Evolutionary conservation across 2,329 filamentous ascomycete species (phyloP), one percentile per base, ranked within the genome.

Genomic region (Trichoderma oligosporum): DNA sequence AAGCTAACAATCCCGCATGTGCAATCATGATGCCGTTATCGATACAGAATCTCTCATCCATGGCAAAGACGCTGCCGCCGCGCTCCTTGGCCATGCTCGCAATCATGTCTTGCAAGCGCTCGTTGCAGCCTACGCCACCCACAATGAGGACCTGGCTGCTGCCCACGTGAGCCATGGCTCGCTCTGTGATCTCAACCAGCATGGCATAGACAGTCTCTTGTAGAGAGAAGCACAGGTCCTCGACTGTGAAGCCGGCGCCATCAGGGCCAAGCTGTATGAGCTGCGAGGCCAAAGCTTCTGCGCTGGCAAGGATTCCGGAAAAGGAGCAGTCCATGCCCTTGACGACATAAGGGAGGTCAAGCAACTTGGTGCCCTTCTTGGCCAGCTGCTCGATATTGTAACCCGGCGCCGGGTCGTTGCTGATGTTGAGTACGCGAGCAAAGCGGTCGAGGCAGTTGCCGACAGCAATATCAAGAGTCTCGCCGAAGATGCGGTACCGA

Each of bases 21-120:
- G 94, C 94, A 76, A 99, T 99, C 94, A 99, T 99, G 69, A 99
- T 97, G 47, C 94, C 94, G 67, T 99, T 99, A 73, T 99, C 94
- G 65, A 99, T 99, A 71, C 94, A 99, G 71, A 96, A 99, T 44
- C 94, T 81, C 78, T 99, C 94, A 70, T 99, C 94, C 0, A 93
- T 97, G 22, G 94, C 92, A 74, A 89, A 97, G 3, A 97, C 90
- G 66, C 85, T 92, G 4, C 94, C 94, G 53, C 91, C 90, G 35
- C 94, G 79, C 71, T 96, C 92, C 42, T 78, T 79, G 14, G 92
- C 93, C 94, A 99, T 99, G 45, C 88, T 79, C 14, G 90, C 92
- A 94, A 99, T 99, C 94, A 99, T 99, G 67, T 96, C 85, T 76
- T 99, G 94, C 64, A 99, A 71, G 4, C 94, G 82, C 76, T 96